phyloP scores from a whole-genome alignment of 73 alveolate genomes.

The Paramecium primaurelia region DNA sequence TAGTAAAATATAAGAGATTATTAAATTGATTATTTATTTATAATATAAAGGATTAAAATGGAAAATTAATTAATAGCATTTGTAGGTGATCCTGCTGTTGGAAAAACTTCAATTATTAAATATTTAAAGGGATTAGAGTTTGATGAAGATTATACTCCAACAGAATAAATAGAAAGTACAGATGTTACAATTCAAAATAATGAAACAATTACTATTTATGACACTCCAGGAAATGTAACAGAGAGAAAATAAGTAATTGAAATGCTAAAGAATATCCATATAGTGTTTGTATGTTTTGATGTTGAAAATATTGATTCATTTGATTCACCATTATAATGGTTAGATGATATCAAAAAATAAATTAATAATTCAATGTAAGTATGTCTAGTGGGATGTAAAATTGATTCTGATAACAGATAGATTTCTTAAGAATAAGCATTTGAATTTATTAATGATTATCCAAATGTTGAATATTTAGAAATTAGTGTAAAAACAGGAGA shows the following conservation, averaged over 20 bases:
- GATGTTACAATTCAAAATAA: neutral
- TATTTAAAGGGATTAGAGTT: neutral
- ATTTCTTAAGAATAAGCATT: neutral
- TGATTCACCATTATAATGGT: neutral
- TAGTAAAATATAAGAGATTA: neutral
- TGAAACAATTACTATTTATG: neutral
- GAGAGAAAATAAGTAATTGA: neutral
- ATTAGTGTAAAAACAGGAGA: neutral
- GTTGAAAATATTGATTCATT: slow-evolving; percentile 21
- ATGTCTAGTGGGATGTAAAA: neutral
- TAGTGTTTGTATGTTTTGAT: slow-evolving; percentile 12
- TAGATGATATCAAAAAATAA: slow-evolving; percentile 25
- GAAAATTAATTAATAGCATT: neutral
- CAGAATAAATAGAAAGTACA: neutral
- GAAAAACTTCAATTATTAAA: slow-evolving; percentile 5
- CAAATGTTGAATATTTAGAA: slow-evolving; percentile 34
- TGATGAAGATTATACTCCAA: neutral
- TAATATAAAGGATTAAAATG: neutral
- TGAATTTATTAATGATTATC: slow-evolving; percentile 21
- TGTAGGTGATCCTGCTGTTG: slow-evolving; percentile 24
- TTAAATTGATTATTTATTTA: neutral
- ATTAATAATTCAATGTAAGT: neutral
- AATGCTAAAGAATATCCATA: neutral
- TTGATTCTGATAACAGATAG: neutral
- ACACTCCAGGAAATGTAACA: neutral